Base-by-base conservation (phyloP, 768 basidiomycete species). In the Podaxis sp. region DNA sequence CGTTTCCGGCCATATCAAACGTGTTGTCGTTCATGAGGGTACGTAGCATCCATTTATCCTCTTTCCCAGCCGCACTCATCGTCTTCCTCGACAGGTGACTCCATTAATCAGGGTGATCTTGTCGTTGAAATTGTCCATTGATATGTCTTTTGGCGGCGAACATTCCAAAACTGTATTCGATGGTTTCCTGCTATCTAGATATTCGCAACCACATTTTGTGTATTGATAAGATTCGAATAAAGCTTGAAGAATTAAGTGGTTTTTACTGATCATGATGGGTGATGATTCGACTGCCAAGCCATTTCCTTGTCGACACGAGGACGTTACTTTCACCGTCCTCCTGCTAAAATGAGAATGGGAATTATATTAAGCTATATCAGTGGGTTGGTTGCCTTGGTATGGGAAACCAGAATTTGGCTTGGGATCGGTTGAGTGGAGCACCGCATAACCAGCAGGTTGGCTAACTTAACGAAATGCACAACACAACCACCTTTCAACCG, bases 1-100 rank as follows among this genome's bases (percentile, higher is more conserved):
- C 25, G 96, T 98, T 47, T 95, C 95, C 54, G 97, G 97, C 47
- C 93, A 95, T 73, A 83, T 98, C 76, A 95, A 93, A 77, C 89
- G 96, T 44, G 92, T 99, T 28, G 84, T 88, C 55, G 93, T 98
- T 55, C 85, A 87, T 64, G 91, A 95, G 84, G 92, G 90, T 89
- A 65, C 64, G 77, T 60, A 62, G 56, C 60, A 60, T 27, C 14
- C 46, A 35, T 35, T 21, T 50, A 32, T 35, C 21, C 32, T 35
- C 42, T 27, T 47, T 55, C 46, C 32, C n/a, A 50, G 36, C 55
- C 25, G 48, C 61, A 21, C 59, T 48, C 47, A 61, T 28, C 25
- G 35, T 42, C 35, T 44, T 56, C 55, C 53, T 54, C 40, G 48
- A 57, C 67, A 92, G 90, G 91, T 64, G 97, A 99, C 73, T 95